These are phyloP conservation scores for Corylus heterophylla DNA, from an alignment of 306 rosid species.

Conservation along the genomic window DNA sequence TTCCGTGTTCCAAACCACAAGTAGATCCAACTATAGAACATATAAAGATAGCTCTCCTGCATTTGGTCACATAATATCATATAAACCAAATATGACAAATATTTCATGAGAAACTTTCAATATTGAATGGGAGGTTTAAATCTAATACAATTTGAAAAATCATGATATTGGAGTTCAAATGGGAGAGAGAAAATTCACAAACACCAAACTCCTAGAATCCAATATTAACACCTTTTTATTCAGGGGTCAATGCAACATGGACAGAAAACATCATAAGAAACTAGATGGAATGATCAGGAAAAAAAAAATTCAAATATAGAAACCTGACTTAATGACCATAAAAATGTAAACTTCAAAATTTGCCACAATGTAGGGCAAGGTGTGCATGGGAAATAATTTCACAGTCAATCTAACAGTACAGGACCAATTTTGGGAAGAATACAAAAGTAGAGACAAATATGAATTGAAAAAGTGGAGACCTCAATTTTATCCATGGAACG, in stretches of 20 bases:
- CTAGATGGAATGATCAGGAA: background rate
- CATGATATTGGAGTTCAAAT: background rate
- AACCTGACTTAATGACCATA: background rate
- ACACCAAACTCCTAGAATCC: background rate
- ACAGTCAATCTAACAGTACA: background rate
- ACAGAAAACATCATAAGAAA: background rate
- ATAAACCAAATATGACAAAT: background rate
- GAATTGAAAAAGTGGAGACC: constrained; percentile 39
- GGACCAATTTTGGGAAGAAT: background rate
- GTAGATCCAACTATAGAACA: background rate
- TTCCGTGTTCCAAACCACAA: no score
- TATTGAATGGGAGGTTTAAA: background rate
- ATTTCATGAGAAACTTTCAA: background rate
- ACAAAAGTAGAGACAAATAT: background rate
- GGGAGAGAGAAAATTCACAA: background rate
- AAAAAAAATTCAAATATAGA: background rate
- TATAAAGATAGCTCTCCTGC: background rate
- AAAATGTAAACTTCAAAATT: background rate
- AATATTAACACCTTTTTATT: background rate
- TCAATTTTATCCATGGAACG: constrained; percentile 97
- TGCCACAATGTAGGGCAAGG: background rate
- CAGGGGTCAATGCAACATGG: background rate
- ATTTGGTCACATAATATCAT: background rate
- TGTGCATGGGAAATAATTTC: background rate
- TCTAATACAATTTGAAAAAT: background rate